Evolutionary conservation across 2,329 filamentous ascomycete species (phyloP), one percentile per base, ranked within the genome.

Genomic region (Sclerotinia subarctica): DNA sequence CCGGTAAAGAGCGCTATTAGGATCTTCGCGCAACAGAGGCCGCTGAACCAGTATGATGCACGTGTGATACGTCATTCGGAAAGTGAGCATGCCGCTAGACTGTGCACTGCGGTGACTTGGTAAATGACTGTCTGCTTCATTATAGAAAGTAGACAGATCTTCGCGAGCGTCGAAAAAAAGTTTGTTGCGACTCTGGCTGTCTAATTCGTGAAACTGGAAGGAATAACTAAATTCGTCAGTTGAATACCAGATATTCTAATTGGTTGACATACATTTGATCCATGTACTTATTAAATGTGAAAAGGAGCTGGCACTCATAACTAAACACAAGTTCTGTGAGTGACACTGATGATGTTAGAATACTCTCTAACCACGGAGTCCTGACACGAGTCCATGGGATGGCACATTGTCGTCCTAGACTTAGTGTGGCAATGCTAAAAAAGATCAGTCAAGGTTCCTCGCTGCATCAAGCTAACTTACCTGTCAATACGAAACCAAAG

Each of bases 11-110:
- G 29, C 53, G 32, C 53, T 21, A 38, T 15, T 56, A 11, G 29
- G 19, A 21, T n/a, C 53, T 38, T 56, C 53, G 53, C 53, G 53
- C 53, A 56, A 56, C 4, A 56, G 10, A 13, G 53, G 53, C 2
- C 53, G 29, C 53, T 56, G 53, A 29, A 56, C 53, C 21, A 56
- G n/a, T 56, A 56, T 56, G 29, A 56, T 32, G 19, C 53, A 56
- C 32, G 32, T 56, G 53, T 56, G 29, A 56, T 56, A 56, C 32
- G 53, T 56, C 53, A 56, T 56, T n/a, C 29, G 53, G n/a, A 56
- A 32, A 38, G 19, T 56, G 29, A 38, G 32, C 21, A 32, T 56
- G 53, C 19, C 7, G 29, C 29, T 35, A 56, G 29, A 38, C 53
- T 56, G 21, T 38, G 29, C 53, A 13, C 35, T 56, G 10, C 21